These are phyloP conservation scores for Ogataea zsoltii DNA, from an alignment of 805 yeast genomes.

Conservation along the genomic window DNA sequence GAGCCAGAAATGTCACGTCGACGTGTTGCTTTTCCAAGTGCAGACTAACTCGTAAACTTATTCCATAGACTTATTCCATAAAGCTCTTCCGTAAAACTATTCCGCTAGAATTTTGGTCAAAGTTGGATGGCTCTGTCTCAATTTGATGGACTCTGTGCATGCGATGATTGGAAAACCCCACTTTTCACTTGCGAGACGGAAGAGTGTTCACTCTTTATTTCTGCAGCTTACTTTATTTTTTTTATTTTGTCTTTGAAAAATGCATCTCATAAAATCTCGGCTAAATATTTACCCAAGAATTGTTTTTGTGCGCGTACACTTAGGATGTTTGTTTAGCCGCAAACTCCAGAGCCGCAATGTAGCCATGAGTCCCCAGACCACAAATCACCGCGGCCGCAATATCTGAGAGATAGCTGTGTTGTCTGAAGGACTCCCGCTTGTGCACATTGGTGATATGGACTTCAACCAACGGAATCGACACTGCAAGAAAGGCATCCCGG, in stretches of 20 bases:
- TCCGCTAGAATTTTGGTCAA: no score
- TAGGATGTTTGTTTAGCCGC: not conserved
- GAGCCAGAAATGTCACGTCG: no score
- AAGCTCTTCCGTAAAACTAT: no score
- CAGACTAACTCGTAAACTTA: no score
- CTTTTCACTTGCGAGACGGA: no score
- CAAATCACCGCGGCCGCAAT: conserved; percentile 3
- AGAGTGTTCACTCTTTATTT: no score
- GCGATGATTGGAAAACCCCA: no score
- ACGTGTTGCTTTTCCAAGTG: no score
- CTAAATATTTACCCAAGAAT: not conserved
- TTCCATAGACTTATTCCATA: no score
- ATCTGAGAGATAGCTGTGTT: conserved; percentile 6
- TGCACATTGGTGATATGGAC: conserved; percentile 7
- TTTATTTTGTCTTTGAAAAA: not conserved
- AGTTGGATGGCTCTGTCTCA: no score
- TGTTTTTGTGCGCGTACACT: not conserved
- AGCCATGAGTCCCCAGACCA: conserved; percentile 3
- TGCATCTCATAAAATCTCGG: not conserved
- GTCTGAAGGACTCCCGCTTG: conserved; percentile 5
- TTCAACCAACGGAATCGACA: conserved; percentile 4
- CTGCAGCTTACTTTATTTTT: no score
- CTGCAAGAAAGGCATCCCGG: conserved; percentile 3
- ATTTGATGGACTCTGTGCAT: no score
- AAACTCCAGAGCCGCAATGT: conserved; percentile 4